Evolutionary conservation across 169 alveolate genomes (phyloP).

Genomic region (Plasmodium berghei): DNA sequence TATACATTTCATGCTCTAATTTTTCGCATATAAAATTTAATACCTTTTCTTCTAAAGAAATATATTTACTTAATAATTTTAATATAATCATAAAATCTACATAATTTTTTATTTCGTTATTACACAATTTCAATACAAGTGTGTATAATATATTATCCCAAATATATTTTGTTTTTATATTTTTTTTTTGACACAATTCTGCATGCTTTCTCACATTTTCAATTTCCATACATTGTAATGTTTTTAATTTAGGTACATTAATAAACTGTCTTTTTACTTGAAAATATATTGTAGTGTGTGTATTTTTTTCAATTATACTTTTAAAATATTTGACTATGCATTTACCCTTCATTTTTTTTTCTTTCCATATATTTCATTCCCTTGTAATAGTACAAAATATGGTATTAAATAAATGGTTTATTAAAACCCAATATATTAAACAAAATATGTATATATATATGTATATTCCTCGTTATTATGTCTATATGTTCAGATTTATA

Average conservation of each 20-base stretch:
- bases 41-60: slow-evolving; percentile 40
- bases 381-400: no score
- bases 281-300: not conserved
- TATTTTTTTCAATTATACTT: not conserved
- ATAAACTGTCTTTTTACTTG: slow-evolving; percentile 1
- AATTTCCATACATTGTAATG: slow-evolving; percentile 51
- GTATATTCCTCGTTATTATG: no score
- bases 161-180: slow-evolving; percentile 14
- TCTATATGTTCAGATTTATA: no score
- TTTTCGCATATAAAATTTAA: slow-evolving; percentile 58
- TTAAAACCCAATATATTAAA: no score
- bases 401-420: no score
- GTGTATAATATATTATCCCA: slow-evolving; percentile 61
- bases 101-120: slow-evolving; percentile 41
- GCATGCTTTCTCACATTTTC: slow-evolving; percentile 8
- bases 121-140: slow-evolving; percentile 33
- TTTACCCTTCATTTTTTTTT: not conserved
- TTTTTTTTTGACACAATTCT: slow-evolving; percentile 60
- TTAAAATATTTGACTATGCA: not conserved
- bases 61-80: slow-evolving; percentile 45
- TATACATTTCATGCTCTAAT: slow-evolving; percentile 46
- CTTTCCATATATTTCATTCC: not conserved
- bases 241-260: slow-evolving; percentile 31
- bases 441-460: no score
- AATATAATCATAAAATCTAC: slow-evolving; percentile 70